Conservation (phyloP, 1,284 basidiomycete species). For the Golubevia sp. region DNA sequence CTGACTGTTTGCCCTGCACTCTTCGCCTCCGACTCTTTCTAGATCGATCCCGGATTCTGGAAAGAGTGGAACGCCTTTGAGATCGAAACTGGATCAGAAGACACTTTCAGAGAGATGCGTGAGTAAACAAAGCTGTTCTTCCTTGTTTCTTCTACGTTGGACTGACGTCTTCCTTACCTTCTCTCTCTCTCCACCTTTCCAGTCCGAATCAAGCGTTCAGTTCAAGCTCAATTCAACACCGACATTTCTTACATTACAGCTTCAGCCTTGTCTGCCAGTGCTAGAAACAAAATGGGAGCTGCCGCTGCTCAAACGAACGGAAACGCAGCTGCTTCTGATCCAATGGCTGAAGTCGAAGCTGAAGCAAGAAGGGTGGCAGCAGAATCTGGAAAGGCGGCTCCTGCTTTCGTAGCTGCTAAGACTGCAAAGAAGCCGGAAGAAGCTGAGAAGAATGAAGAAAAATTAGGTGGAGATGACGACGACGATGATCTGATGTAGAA, state of each 20-base stretch:
- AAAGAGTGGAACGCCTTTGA: conserved; percentile 59
- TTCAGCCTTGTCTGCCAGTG: conserved; percentile 20
- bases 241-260: conserved; percentile 50
- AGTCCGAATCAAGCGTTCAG: conserved; percentile 56
- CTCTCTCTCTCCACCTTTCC: background rate
- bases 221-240: conserved; percentile 61
- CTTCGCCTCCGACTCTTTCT: background rate
- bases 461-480: background rate
- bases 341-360: conserved; percentile 11
- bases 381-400: background rate
- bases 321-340: conserved; percentile 1
- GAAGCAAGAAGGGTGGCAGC: conserved; percentile 5
- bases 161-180: background rate
- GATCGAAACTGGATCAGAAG: conserved; percentile 57
- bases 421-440: background rate
- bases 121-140: conserved; percentile 4
- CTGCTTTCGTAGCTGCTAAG: background rate
- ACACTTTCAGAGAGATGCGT: conserved; percentile 60
- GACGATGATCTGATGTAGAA: background rate
- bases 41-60: conserved; percentile 49
- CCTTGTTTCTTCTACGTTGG: too few species aligned
- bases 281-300: background rate
- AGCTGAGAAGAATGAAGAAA: background rate
- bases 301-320: conserved; percentile 9
- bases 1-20: background rate